Evolutionary conservation across 1,284 basidiomycete genomes (phyloP), one percentile per base, ranked within the genome.

Genomic region (Trametes pubescens): DNA sequence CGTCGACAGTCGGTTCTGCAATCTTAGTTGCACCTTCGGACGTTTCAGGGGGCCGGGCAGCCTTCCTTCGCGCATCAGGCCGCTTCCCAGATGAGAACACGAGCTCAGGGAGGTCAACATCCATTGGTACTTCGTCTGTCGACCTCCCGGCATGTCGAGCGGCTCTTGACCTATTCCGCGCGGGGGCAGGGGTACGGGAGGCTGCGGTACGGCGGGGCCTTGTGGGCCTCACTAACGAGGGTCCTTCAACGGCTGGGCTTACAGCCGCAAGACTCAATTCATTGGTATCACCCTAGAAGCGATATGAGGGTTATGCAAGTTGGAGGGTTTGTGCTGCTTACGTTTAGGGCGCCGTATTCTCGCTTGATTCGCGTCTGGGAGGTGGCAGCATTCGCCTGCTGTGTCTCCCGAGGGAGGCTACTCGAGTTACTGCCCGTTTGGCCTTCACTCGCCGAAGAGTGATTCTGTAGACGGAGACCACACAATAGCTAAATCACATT

Each of bases 41-140:
- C 14, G 58, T 7, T 29, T 62, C 65, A 8, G 60, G 53, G 52
- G 65, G 66, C 11, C 65, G 38, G 29, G 65, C 62, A n/a, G 61
- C 65, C 49, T 65, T 62, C 32, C 70, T 65, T 11, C 68, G 62
- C 8, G 63, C 65, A 38, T 63, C 62, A 4, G 63, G 68, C 11
- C 61, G 68, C 46, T 66, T 68, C 0, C 67, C 67, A 21, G 67
- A 68, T 11, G 58, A 64, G 40, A 64, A 37, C 13, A 59, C 57
- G 18, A 65, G 59, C 10, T 61, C 53, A 14, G 65, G 56, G 18
- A 65, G 46, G 21, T 63, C 68, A 24, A 64, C 54, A 32, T 66
- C 65, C 63, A 70, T 64, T 2, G 63, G 62, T 7, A 57, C 48
- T 8, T 66, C 61, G 13, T 66, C 65, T 9, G 52, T 43, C 24